Conservation (phyloP, 2,329 filamentous ascomycete genomes). For the Cladorrhinum sp. region DNA sequence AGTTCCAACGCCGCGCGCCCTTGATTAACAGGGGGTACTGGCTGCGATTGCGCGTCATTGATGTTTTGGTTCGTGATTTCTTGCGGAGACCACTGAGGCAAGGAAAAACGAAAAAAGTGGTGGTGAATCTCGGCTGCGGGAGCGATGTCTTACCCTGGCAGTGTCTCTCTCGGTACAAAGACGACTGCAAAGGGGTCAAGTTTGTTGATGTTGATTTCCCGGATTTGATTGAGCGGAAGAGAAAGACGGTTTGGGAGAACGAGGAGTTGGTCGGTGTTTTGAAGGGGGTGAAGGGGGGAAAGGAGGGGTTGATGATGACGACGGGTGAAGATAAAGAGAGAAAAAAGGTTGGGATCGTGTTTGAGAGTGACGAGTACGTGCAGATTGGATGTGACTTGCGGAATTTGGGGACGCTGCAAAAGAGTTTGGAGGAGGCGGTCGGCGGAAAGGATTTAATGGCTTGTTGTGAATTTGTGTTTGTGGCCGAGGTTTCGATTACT, state of each 20-base stretch:
- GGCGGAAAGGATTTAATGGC: conserved; percentile 40
- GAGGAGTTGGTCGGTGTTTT: conserved; percentile 56
- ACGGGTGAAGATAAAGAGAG: no score
- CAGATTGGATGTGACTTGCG: conserved; percentile 80
- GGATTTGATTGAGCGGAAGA: conserved; percentile 73
- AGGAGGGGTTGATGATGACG: background rate
- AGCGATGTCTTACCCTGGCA: conserved; percentile 89
- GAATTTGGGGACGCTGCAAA: conserved; percentile 59
- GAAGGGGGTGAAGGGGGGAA: conserved; percentile 35
- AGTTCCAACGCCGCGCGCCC: conserved; percentile 77
- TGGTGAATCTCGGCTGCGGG: conserved; percentile 85
- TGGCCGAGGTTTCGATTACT: conserved; percentile 86
- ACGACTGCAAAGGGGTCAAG: conserved; percentile 49
- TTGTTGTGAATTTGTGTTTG: conserved; percentile 67
- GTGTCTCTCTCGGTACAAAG: conserved; percentile 65
- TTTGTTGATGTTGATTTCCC: conserved; percentile 89
- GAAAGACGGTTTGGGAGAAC: conserved; percentile 62
- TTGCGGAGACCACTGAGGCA: conserved; percentile 42
- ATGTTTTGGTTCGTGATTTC: conserved; percentile 71
- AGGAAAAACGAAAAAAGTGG: conserved; percentile 60
- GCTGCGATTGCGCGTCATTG: conserved; percentile 79
- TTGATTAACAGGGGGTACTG: conserved; percentile 89
- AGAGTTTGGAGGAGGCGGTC: conserved; percentile 56
- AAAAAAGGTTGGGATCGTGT: conserved; percentile 41
- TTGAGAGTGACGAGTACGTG: conserved; percentile 68